Base-by-base conservation (phyloP, 1,139 yeast genomes). In the Scheffersomyces parashehatae region DNA sequence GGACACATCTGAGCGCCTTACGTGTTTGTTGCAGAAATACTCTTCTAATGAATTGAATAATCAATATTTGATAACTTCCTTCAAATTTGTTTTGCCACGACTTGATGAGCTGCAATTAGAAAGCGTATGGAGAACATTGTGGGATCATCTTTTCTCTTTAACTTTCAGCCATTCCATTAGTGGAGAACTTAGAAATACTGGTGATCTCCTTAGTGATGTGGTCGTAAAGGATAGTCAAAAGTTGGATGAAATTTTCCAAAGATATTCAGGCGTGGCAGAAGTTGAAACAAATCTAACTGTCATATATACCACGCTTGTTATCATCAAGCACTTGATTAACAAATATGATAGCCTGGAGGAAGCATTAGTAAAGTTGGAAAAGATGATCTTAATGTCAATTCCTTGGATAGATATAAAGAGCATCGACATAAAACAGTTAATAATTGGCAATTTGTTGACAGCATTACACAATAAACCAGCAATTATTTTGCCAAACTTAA, bases 391-490 rank as follows among this genome's bases (percentile, higher is more conserved):
- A 3, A 34, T 39, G 29, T 47, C 49, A 3, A 39, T 48, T 11
- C 40, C 43, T 3, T 51, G 55, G 55, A 37, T 51, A 24, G 45
- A 62, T 26, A 57, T 66, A 30, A 41, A 62, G 40, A 65, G 69
- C 54, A 61, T 67, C 44, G 69, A 73, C 47, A 59, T 69, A 50
- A 80, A 85, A 52, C 86, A 82, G 56, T 70, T 81, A 15, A 77
- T 85, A 2, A 68, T 83, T 35, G 77, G 82, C 9, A 81, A 85
- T 12, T 62, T 85, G 40, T 75, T 82, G 11, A 75, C 87, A 4
- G 83, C 83, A 0, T 65, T 83, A 29, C 86, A 83, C 61, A 82
- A 77, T 31, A 53, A 51, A 31, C 55, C 55, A 9, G 29, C 14
- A 3, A 37, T 51, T 12, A 42, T 54, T 11, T 46, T 52, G 33